Percentiles rank a stretch among this genome's conserved stretches.
Evolutionary conservation across 164 flowering plant species (phyloP).

Genomic region (Hamamelis virginiana): DNA sequence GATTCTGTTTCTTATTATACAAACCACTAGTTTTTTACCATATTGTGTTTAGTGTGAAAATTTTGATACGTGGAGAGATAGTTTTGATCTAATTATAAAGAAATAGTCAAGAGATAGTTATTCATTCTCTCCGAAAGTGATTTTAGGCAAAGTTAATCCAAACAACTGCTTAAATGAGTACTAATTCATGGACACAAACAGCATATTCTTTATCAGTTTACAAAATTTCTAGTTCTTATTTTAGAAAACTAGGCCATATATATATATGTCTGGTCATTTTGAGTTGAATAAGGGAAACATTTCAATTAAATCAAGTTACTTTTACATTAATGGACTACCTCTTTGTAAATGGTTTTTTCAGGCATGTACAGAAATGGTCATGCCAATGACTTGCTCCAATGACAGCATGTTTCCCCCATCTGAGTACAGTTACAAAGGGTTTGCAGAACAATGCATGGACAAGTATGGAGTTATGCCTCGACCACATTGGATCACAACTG

Average conservation of each 20-base stretch:
- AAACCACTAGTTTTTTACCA: neutral
- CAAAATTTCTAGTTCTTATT: neutral
- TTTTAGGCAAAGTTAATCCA: too few relatives aligned
- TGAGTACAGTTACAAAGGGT: slow-evolving; percentile 31
- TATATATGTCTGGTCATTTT: neutral
- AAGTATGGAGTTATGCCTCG: slow-evolving; percentile 43
- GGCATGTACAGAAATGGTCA: slow-evolving; percentile 69
- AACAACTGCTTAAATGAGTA: too few relatives aligned
- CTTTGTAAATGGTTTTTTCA: slow-evolving; percentile 9
- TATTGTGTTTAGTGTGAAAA: too few relatives aligned
- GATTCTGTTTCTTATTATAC: neutral
- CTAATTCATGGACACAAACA: neutral
- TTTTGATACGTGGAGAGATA: too few relatives aligned
- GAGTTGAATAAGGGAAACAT: neutral
- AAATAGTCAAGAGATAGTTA: too few relatives aligned
- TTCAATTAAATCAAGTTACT: neutral
- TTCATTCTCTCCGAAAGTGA: too few relatives aligned
- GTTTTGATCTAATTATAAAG: too few relatives aligned
- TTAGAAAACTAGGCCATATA: neutral
- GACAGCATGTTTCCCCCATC: slow-evolving; percentile 56
- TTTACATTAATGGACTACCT: neutral
- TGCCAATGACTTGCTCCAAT: slow-evolving; percentile 59
- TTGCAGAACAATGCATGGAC: slow-evolving; percentile 29
- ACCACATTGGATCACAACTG: slow-evolving; percentile 60
- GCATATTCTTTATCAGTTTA: neutral